Evolutionary conservation across 1,284 basidiomycete genomes (phyloP), one percentile per base, ranked within the genome.

Genomic region (Takashimella koratensis): DNA sequence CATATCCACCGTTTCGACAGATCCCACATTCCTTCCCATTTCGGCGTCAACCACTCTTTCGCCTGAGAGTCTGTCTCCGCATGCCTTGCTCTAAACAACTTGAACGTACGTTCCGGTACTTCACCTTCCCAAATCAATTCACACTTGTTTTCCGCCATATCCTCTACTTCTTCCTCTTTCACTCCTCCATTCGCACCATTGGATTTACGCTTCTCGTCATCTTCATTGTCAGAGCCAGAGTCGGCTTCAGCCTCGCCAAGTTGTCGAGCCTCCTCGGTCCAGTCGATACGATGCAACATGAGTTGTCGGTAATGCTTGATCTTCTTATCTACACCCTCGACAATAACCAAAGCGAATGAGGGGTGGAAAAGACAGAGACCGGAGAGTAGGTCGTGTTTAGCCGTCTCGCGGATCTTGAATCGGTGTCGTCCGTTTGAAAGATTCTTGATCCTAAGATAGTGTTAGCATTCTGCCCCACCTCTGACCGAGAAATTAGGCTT

Each of bases 351-450:
- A 59, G 84, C 87, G 80, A 97, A 97, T 25, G 81, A 76, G 0
- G 90, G 88, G 68, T 93, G 85, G 80, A 92, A 93, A 64, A 98
- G 86, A 65, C 87, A 88, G 21, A 95, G 77, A 3, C 96, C 95
- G 0, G 90, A 88, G 16, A 99, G 80, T 56, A 84, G 85, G 70
- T 87, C 80, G 74, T 98, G 92, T 70, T 95, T 86, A 2, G 95
- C 95, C 67, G 98, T 98, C 80, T 89, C 90, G 57, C 89, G 85
- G 41, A 98, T 89, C 79, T 98, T 99, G 82, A 93, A 97, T 59
- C 88, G 86, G 68, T 99, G 96, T 13, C 90, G 82, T 0, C 88
- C 90, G 71, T 97, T 92, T n/a, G 86, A 83, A 44, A 98, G 83
- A 53, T 85, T 88, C 69, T 88, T 87, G 62, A 99, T 82, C 76